Percentiles rank a stretch among this genome's conserved stretches.
Evolutionary conservation across 371 early-diverging fungal species (phyloP).

Genomic region (Zopfochytrium polystomum): DNA sequence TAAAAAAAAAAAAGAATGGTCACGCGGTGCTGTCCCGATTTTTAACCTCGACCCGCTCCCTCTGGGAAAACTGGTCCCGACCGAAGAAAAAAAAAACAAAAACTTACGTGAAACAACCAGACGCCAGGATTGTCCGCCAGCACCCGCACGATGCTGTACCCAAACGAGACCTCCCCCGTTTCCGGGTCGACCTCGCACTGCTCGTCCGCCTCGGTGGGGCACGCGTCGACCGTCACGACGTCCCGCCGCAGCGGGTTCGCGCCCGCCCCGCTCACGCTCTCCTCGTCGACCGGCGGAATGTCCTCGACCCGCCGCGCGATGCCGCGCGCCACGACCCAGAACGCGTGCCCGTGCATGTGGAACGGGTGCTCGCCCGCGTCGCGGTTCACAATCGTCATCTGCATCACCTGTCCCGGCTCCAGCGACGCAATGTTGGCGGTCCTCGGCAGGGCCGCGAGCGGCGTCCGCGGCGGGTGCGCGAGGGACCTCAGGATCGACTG

Average conservation of each 20-base stretch:
- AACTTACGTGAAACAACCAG: constrained; percentile 12
- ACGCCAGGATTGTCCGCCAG: constrained; percentile 14
- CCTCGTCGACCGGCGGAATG: constrained; percentile 2
- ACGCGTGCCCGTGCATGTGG: constrained; percentile 64
- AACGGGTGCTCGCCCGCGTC: constrained; percentile 36
- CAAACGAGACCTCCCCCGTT: constrained; percentile 3
- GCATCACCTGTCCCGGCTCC: constrained; percentile 3
- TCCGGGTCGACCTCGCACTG: background rate
- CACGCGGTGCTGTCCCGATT: background rate
- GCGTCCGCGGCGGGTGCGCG: background rate
- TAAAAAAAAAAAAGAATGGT: constrained; percentile 1
- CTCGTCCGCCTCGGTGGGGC: constrained; percentile 15
- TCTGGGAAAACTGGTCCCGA: background rate
- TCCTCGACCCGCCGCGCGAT: constrained; percentile 34
- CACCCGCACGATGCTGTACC: constrained; percentile 8
- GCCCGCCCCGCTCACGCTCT: background rate
- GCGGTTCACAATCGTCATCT: constrained; percentile 18
- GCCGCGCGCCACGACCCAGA: constrained; percentile 57
- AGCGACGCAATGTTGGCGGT: constrained; percentile 3
- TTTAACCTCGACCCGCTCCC: too few species aligned
- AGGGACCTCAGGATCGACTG: too few species aligned
- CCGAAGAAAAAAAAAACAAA: background rate
- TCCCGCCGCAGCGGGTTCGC: constrained; percentile 29
- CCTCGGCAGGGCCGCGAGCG: background rate
- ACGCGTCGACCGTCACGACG: constrained; percentile 25